Percentiles rank a stretch among this genome's conserved stretches.
Evolutionary conservation across 2,329 filamentous ascomycete genomes (phyloP).

Genomic region (Nothophaeocryptopus gaeumannii): DNA sequence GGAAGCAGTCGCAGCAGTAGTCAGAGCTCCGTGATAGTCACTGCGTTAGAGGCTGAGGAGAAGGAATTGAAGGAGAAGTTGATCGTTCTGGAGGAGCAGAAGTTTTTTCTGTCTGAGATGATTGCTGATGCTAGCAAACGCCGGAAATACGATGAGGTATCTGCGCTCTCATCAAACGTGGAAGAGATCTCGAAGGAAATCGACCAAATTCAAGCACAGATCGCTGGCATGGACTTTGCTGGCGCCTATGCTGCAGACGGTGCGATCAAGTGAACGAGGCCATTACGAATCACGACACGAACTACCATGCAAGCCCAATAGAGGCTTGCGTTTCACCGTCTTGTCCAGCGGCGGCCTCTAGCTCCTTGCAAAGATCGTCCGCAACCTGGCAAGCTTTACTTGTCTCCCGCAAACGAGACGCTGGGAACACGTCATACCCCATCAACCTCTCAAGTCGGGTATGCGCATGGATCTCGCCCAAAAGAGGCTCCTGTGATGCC

Average conservation of each 20-base stretch:
- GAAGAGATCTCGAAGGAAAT: constrained; percentile 82
- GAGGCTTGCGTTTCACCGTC: not conserved
- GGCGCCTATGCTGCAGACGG: constrained; percentile 32
- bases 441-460: too few relatives aligned
- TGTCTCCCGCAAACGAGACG: constrained; percentile 8
- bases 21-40: constrained; percentile 44
- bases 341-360: constrained; percentile 6
- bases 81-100: constrained; percentile 85
- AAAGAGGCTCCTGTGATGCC: too few relatives aligned
- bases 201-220: constrained; percentile 41
- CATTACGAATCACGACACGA: not conserved
- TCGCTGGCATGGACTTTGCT: constrained; percentile 39
- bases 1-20: constrained; percentile 53
- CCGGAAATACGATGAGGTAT: constrained; percentile 81
- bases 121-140: constrained; percentile 71
- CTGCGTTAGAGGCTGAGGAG: constrained; percentile 75
- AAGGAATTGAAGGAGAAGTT: constrained; percentile 75
- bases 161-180: constrained; percentile 72
- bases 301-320: too few relatives aligned
- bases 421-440: constrained; percentile 24
- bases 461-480: too few relatives aligned
- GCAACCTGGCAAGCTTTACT: constrained; percentile 14
- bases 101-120: constrained; percentile 85
- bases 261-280: constrained; percentile 28
- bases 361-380: constrained; percentile 17